phyloP scores from a whole-genome alignment of 2,329 filamentous ascomycete species.

The Cladosporium sp. region DNA sequence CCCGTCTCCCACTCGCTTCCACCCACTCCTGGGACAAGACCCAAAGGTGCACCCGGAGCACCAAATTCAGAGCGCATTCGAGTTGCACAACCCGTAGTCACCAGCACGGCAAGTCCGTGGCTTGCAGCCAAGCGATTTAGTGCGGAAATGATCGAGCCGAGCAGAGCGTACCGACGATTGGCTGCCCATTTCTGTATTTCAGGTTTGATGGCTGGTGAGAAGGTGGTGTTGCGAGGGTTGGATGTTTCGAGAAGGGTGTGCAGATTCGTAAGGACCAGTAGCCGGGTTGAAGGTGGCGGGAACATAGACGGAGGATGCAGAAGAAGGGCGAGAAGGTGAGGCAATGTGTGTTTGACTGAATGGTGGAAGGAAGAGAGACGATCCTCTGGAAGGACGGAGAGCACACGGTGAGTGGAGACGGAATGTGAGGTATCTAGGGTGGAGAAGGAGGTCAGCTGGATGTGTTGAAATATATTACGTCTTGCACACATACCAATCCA shows the following conservation, averaged over 20 bases:
- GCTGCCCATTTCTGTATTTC: conserved; percentile 47
- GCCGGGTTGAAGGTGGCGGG: conserved; percentile 57
- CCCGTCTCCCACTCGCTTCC: conserved; percentile 76
- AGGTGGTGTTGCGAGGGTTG: conserved; percentile 15
- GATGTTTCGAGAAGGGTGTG: conserved; percentile 64
- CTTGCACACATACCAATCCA: conserved; percentile 7
- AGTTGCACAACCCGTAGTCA: conserved; percentile 79
- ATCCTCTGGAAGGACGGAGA: background rate
- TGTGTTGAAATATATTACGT: background rate
- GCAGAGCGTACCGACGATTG: conserved; percentile 54
- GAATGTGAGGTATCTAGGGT: conserved; percentile 11
- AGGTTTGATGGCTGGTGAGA: conserved; percentile 34
- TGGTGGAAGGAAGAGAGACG: conserved; percentile 52
- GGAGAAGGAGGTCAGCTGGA: background rate
- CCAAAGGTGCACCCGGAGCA: conserved; percentile 36
- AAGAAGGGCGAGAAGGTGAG: conserved; percentile 68
- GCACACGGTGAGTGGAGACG: background rate
- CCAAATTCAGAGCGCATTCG: conserved; percentile 54
- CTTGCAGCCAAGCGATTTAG: conserved; percentile 70
- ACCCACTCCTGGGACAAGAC: conserved; percentile 69
- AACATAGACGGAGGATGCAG: conserved; percentile 59
- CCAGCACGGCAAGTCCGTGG: conserved; percentile 66
- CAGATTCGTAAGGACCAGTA: conserved; percentile 74
- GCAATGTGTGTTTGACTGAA: conserved; percentile 53
- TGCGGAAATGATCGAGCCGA: conserved; percentile 58